Evolutionary conservation across 225 moss, liverwort and hornwort species (phyloP).

Genomic region (Asterella californica): DNA sequence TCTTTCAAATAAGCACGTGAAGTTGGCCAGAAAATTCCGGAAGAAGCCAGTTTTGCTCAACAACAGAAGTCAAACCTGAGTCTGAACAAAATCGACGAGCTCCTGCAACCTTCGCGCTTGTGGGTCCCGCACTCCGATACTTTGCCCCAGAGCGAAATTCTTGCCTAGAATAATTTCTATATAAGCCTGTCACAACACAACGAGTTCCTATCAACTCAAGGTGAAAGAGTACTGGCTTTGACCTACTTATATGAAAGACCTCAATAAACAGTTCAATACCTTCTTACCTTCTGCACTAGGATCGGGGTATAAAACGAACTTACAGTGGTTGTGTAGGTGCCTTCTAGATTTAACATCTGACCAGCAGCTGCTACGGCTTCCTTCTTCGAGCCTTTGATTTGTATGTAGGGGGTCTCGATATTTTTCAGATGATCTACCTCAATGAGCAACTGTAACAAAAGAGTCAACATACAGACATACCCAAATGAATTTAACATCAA

Average conservation of each 20-base stretch:
- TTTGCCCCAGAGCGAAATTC: constrained; percentile 32
- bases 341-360: constrained; percentile 59
- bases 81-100: constrained; percentile 75
- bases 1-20: background rate
- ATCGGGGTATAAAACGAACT: constrained; percentile 5
- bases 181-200: constrained; percentile 48
- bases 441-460: constrained; percentile 57
- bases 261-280: background rate
- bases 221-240: background rate
- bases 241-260: background rate
- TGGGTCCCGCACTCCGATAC: constrained; percentile 57
- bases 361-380: constrained; percentile 78
- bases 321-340: constrained; percentile 78
- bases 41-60: background rate
- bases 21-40: background rate
- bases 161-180: constrained; percentile 73
- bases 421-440: constrained; percentile 79
- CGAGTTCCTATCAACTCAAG: background rate
- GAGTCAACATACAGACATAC: background rate
- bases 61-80: constrained; percentile 47
- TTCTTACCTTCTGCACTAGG: background rate
- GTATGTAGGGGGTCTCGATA: constrained; percentile 71
- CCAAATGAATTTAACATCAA: constrained; percentile 10
- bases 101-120: constrained; percentile 80
- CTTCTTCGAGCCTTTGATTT: constrained; percentile 83